Conservation (phyloP, 495 filamentous ascomycete species). For the Lineolata rhizophorae region DNA sequence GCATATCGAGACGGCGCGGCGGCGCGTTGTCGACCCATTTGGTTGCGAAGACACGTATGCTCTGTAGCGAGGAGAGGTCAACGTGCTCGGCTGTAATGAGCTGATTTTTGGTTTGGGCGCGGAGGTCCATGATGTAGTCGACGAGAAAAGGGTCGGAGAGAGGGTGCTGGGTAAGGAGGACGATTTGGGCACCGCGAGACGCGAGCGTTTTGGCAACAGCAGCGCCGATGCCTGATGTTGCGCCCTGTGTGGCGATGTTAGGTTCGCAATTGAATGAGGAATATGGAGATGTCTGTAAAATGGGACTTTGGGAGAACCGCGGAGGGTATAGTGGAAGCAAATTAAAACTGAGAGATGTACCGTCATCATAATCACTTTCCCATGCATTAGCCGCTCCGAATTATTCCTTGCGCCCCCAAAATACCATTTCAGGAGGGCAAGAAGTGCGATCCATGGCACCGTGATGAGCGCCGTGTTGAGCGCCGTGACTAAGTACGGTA, state of each 20-base stretch:
- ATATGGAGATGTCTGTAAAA: slow-evolving; percentile 5
- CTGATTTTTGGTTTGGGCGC: slow-evolving; percentile 56
- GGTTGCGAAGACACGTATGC: slow-evolving; percentile 84
- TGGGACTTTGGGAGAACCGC: background rate
- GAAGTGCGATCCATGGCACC: slow-evolving; percentile 30
- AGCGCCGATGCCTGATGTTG: slow-evolving; percentile 84
- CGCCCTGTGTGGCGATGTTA: slow-evolving; percentile 31
- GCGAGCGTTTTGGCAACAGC: slow-evolving; percentile 52
- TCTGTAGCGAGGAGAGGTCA: slow-evolving; percentile 68
- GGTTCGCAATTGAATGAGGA: background rate
- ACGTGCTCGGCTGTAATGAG: slow-evolving; percentile 90
- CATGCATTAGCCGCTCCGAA: slow-evolving; percentile 74
- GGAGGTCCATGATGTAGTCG: slow-evolving; percentile 80
- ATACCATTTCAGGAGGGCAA: slow-evolving; percentile 56
- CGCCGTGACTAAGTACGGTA: too few species aligned
- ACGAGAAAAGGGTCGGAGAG: slow-evolving; percentile 69
- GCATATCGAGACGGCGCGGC: slow-evolving; percentile 75
- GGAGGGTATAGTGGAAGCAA: too few species aligned
- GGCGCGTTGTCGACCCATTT: slow-evolving; percentile 96
- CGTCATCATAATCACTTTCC: slow-evolving; percentile 81
- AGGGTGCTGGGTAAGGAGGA: slow-evolving; percentile 68
- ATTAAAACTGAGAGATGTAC: slow-evolving; percentile 20
- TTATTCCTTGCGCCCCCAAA: slow-evolving; percentile 51
- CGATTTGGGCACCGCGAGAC: slow-evolving; percentile 64
- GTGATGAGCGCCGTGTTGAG: slow-evolving; percentile 35